Evolutionary conservation across 352 stramenopile genomes (phyloP), one percentile per base, ranked within the genome.

Genomic region (Stramenopiles sp.): DNA sequence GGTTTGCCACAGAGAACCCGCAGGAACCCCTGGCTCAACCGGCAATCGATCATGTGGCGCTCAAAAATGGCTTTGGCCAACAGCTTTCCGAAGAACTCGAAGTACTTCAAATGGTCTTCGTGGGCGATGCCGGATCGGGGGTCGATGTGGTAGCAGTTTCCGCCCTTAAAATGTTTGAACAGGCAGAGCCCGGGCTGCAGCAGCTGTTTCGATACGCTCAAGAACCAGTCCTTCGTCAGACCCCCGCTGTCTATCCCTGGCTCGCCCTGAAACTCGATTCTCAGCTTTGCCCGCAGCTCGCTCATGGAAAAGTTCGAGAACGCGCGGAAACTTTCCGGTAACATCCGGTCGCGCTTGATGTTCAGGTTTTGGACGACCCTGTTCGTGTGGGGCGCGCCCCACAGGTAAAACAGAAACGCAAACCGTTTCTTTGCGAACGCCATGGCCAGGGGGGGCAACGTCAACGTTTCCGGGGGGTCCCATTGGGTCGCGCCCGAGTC

Each of bases 211-310:
- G n/a, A n/a, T n/a, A n/a, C n/a, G n/a, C n/a, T n/a, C n/a, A n/a
- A n/a, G n/a, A n/a, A n/a, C n/a, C n/a, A n/a, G n/a, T n/a, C 75
- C 37, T 92, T 92, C 0, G 87, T 92, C 4, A 93, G 79, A 4
- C 87, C 87, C 12, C 87, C 87, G 12, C 83, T 90, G 76, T 93
- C 87, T 71, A 93, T 92, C 25, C 87, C 87, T 30, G 81, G 80
- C 78, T 93, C 87, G 35, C 89, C 85, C 37, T 83, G 78, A 37
- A 91, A 93, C 1, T 85, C 83, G 48, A 93, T 85, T 43, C 88
- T 87, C 0, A 87, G 83, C 71, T 92, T 92, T 0, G 75, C 78
- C 3, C 84, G 68, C 36, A 92, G 48, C 1, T 89, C 84, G n/a
- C n/a, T n/a, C n/a, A n/a, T n/a, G n/a, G n/a, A n/a, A n/a, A n/a